Evolutionary conservation across 305 asterid genomes (phyloP), one percentile per base, ranked within the genome.

Genomic region (Nicotiana rustica): DNA sequence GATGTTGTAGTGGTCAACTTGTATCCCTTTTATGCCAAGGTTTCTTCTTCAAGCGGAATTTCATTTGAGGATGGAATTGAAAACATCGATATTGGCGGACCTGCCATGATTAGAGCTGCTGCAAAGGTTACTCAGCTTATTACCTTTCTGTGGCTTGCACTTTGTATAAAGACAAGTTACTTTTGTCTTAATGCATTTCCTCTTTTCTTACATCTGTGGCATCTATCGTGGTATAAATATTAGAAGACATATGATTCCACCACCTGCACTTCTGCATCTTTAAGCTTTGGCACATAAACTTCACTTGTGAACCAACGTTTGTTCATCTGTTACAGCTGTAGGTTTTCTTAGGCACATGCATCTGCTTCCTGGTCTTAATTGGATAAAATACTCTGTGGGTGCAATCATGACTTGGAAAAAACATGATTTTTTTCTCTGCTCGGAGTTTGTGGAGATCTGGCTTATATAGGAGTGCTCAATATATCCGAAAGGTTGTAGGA

Each of bases 71-170:
- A 94, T 86, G 99, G 98, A 84, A 93, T 96, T 83, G 99, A 96
- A 88, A 96, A 96, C 90, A 94, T 96, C 21, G 99, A 96, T 90
- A 96, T 94, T 89, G 99, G 99, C 25, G 98, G 98, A 68, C 99
- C 98, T 85, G 89, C 99, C 88, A 94, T 96, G 99, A 96, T 96
- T 80, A 93, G 98, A 89, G 98, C 98, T 82, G 99, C 99, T 49
- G 99, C 98, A 49, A 96, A 96, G 99, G 99, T 93, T 73, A 60
- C 77, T 79, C 36, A 67, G 77, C 84, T 78, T 77, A 61, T 12
- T 7, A 19, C 59, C 17, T 19, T 64, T 73, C 31, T 41, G 66
- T 76, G 5, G 31, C 66, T 10, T 76, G 80, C 47, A 31, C 17
- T 25, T 67, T 55, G 29, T 21, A 29, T 0, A 0, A 38, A 38